Conservation (phyloP, 2,329 filamentous ascomycete genomes). For the Fonsecaea multimorphosa region DNA sequence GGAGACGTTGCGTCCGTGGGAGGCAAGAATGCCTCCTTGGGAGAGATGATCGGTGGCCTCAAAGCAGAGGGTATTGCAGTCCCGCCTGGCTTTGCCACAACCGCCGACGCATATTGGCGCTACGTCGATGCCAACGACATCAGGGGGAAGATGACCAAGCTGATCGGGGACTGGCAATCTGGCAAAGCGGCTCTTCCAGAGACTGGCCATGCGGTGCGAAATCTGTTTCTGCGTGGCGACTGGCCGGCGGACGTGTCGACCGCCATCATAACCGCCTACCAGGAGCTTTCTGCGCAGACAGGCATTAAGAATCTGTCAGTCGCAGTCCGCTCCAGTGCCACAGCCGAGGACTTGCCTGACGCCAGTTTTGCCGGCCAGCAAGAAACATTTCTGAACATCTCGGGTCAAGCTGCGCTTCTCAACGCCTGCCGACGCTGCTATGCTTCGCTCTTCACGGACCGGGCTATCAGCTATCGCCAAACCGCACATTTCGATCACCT, state of each 20-base stretch:
- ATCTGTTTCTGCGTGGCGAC: conserved; percentile 43
- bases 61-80: conserved; percentile 43
- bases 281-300: conserved; percentile 39
- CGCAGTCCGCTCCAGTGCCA: conserved; percentile 49
- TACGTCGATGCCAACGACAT: conserved; percentile 46
- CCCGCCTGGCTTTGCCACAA: conserved; percentile 47
- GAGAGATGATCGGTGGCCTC: conserved; percentile 48
- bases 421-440: conserved; percentile 48
- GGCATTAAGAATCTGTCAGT: conserved; percentile 42
- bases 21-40: conserved; percentile 50
- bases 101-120: conserved; percentile 45
- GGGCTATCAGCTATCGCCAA: conserved; percentile 47
- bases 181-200: conserved; percentile 42
- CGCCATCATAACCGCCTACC: conserved; percentile 44
- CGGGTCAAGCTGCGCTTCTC: conserved; percentile 43
- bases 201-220: conserved; percentile 43
- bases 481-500: conserved; percentile 38
- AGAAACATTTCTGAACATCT: conserved; percentile 49
- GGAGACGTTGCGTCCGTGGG: conserved; percentile 44
- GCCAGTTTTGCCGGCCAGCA: conserved; percentile 51
- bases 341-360: conserved; percentile 49
- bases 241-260: conserved; percentile 43
- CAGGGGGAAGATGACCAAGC: conserved; percentile 41
- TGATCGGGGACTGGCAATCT: conserved; percentile 44
- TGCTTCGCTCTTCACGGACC: conserved; percentile 49